Base-by-base conservation (phyloP, 2,329 filamentous ascomycete species). In the Ophiocordyceps camponoti-saundersi region DNA sequence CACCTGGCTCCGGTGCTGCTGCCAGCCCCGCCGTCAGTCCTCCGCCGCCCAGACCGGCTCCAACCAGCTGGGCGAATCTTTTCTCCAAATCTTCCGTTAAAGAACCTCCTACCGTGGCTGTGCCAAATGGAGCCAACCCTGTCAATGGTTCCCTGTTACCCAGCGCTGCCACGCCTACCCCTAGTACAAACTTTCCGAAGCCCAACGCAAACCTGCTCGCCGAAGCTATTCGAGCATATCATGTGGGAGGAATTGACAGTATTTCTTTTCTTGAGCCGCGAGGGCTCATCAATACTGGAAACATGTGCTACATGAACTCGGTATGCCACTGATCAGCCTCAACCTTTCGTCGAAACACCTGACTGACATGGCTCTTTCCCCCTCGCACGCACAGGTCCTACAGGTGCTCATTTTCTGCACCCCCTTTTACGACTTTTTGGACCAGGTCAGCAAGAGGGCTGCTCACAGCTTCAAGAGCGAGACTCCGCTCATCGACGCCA, bases 281-380 rank as follows among this genome's bases (percentile, higher is more conserved):
- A 53, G 92, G 92, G 44, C 75, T 98, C 58, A 85, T 95, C 54
- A 98, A 98, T 65, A 93, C 90, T 40, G 92, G 92, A 45, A 96
- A 98, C 61, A 93, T 96, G 85, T 98, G 92, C 66, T 98, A 98
- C 67, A 96, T 98, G 92, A 98, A 96, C 70, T 95, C 92, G 52
- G 90, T 95, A 73, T 67, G 85, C n/a, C 29, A 10, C 16, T 15
- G 15, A 21, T n/a, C n/a, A 12, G 20, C 22, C 8, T 3, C 4
- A 12, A 21, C 5, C 10, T 26, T n/a, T n/a, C 2, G 11, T 36
- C 15, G 20, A 30, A n/a, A 18, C 3, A 15, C 3, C 15, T 15
- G 54, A 49, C 65, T 73, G 58, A 74, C 54, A 29, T 36, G 6
- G 5, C 3, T 42, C 4, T 11, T 23, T 41, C 8, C 12, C 30